Base-by-base conservation (phyloP, 805 yeast species). In the Ogataea pignaliae region DNA sequence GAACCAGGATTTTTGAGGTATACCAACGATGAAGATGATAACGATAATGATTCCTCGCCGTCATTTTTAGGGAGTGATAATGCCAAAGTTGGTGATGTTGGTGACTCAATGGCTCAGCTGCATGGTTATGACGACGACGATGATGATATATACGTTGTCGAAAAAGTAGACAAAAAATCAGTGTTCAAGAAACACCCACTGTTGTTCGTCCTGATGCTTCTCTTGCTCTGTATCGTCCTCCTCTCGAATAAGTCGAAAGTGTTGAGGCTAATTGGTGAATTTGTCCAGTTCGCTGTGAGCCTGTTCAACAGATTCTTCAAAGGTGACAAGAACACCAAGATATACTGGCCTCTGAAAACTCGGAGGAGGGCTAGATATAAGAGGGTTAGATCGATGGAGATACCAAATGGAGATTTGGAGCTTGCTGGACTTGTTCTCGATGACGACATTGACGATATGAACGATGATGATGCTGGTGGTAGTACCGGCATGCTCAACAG, bases 81-180 rank as follows among this genome's bases (percentile, higher is more conserved):
- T 29, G 11, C 31, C 13, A 30, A 13, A 30, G 4, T 9, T 12
- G 33, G 14, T 30, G 33, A 30, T 30, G 33, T 5, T 30, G 10
- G 9, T 30, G 13, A 30, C 9, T 30, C 33, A 30, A 4, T 30
- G 14, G 14, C 13, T 30, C 33, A 21, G 7, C 7, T 7, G 26
- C 26, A 30, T 30, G 33, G 33, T 10, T 57, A 59, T 33, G 64
- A 56, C 17, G 59, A 59, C 31, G 64, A 56, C 17, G 59, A 59
- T n/a, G 60, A 59, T 31, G 70, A 54, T 63, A 70, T 72, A 50
- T 70, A 55, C 58, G 70, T 56, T 65, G 75, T 51, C 7, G 52
- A 59, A 17, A 66, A 55, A 60, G 73, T 74, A 52, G 71, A 55
- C 55, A 72, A 56, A 67, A 75, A 75, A 34, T 42, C 55, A 14